Evolutionary conservation across 2,329 filamentous ascomycete genomes (phyloP).

Genomic region (Talaromyces sp.): DNA sequence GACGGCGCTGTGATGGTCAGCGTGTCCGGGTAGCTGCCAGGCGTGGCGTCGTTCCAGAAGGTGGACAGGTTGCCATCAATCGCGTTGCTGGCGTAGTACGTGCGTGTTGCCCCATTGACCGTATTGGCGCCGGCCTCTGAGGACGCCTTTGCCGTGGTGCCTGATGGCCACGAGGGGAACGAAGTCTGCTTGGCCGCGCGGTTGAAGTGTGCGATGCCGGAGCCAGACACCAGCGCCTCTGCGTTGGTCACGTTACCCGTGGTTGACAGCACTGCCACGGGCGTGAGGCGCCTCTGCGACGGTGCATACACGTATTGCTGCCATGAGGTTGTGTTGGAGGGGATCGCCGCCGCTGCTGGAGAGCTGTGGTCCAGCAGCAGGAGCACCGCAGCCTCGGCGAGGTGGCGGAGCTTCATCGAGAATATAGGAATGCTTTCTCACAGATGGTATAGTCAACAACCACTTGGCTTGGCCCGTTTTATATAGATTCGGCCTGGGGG

Average conservation of each 20-base stretch:
- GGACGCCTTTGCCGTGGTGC: neutral
- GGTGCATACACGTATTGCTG: neutral
- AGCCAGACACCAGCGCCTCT: neutral
- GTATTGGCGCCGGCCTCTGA: neutral
- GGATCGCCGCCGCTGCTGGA: too few relatives aligned
- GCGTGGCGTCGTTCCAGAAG: slow-evolving; percentile 1
- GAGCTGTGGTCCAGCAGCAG: too few relatives aligned
- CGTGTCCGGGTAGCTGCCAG: neutral
- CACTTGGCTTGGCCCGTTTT: too few relatives aligned
- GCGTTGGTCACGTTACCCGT: neutral
- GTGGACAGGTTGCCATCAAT: neutral
- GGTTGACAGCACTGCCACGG: neutral
- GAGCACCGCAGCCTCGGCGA: too few relatives aligned
- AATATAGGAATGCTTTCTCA: too few relatives aligned
- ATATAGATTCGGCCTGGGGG: too few relatives aligned
- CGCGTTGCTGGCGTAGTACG: neutral
- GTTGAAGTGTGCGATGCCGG: too few relatives aligned
- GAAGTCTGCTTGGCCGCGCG: neutral
- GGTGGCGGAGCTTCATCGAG: too few relatives aligned
- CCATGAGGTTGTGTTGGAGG: neutral
- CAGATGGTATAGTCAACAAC: too few relatives aligned
- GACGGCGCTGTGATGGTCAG: neutral
- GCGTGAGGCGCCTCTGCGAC: neutral
- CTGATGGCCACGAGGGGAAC: neutral
- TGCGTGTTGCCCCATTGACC: neutral